phyloP scores from a whole-genome alignment of 768 basidiomycete species.

The Tephrocybe rancida region DNA sequence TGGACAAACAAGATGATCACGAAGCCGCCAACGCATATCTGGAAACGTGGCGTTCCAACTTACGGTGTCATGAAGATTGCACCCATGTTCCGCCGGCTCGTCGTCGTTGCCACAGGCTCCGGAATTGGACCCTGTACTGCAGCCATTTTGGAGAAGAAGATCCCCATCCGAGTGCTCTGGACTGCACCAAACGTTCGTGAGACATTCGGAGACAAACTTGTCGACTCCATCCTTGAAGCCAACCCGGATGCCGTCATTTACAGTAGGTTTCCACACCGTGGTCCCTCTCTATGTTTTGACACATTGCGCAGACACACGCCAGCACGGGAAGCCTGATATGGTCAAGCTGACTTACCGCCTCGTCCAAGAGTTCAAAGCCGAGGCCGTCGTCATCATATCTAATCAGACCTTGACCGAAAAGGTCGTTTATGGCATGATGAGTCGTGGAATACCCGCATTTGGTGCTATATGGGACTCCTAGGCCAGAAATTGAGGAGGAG shows the following conservation, averaged over 20 bases:
- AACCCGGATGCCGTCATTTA: slow-evolving; percentile 53
- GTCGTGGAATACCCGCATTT: slow-evolving; percentile 59
- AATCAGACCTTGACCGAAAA: slow-evolving; percentile 60
- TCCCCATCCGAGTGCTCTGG: slow-evolving; percentile 65
- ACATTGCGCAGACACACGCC: slow-evolving; percentile 45
- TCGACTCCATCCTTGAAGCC: slow-evolving; percentile 53
- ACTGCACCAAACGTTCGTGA: slow-evolving; percentile 60
- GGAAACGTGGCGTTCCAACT: slow-evolving; percentile 61
- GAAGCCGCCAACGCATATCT: slow-evolving; percentile 55
- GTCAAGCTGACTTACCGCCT: slow-evolving; percentile 48
- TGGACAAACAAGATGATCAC: slow-evolving; percentile 58
- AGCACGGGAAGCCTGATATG: slow-evolving; percentile 52
- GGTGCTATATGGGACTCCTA: slow-evolving; percentile 59
- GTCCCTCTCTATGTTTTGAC: slow-evolving; percentile 15
- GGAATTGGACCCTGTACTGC: slow-evolving; percentile 65
- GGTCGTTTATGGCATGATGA: slow-evolving; percentile 63
- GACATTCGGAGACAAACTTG: slow-evolving; percentile 64
- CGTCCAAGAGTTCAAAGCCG: slow-evolving; percentile 49
- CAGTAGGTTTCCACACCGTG: slow-evolving; percentile 33
- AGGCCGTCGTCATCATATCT: slow-evolving; percentile 61
- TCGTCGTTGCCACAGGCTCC: slow-evolving; percentile 61
- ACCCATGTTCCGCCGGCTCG: slow-evolving; percentile 54
- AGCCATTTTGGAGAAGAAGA: slow-evolving; percentile 49
- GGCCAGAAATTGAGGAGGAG: too few relatives aligned
- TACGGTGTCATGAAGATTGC: slow-evolving; percentile 59